Conservation (phyloP, 129 eudicot genomes). For the Escallonia herrerae region DNA sequence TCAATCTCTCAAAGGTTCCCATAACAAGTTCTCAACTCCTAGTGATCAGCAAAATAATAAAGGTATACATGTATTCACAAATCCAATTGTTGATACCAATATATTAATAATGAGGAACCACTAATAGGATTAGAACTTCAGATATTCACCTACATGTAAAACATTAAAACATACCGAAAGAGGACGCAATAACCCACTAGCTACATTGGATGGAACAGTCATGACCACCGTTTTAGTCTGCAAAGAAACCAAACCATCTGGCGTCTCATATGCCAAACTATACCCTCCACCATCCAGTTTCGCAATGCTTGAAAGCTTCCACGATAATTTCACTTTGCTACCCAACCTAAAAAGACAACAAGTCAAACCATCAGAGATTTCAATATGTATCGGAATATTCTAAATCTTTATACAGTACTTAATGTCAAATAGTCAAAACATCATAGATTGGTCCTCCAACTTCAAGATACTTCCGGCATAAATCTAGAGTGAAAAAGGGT, state of each 20-base stretch:
- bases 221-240: slow-evolving; percentile 66
- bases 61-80: no score
- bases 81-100: no score
- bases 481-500: slow-evolving; percentile 1
- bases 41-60: no score
- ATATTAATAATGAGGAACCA: no score
- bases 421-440: no score
- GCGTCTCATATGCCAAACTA: slow-evolving; percentile 75
- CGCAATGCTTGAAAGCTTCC: slow-evolving; percentile 64
- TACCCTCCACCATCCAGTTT: slow-evolving; percentile 49
- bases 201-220: slow-evolving; percentile 87
- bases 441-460: background rate
- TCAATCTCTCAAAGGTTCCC: no score
- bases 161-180: slow-evolving; percentile 54
- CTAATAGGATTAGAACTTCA: no score
- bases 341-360: slow-evolving; percentile 54
- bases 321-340: slow-evolving; percentile 70
- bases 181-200: slow-evolving; percentile 76
- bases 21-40: no score
- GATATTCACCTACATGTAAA: background rate
- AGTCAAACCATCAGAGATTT: no score
- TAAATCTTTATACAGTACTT: no score
- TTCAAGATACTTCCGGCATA: background rate
- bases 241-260: slow-evolving; percentile 55
- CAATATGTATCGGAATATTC: no score